Evolutionary conservation across 208 protist species (phyloP).

Genomic region (Leishmania turanica): DNA sequence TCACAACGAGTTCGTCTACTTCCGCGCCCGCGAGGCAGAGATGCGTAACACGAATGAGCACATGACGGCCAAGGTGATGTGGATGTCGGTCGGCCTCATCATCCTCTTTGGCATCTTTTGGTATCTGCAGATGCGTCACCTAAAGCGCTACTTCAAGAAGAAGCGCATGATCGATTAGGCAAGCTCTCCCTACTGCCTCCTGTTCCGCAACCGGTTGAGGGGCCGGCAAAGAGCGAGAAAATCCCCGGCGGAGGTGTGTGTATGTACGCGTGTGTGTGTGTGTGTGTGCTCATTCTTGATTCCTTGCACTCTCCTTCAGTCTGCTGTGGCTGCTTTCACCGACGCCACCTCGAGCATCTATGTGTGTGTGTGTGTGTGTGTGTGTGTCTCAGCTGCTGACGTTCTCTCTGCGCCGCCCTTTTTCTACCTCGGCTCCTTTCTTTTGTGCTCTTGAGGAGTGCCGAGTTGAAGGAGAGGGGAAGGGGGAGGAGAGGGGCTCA

Average conservation of each 20-base stretch:
- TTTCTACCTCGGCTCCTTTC: not conserved
- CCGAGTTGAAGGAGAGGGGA: not conserved
- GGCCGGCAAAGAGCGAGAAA: not conserved
- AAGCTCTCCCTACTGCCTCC: not conserved
- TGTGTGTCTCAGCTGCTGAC: not conserved
- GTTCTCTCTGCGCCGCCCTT: not conserved
- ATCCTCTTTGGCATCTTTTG: conserved; percentile 75
- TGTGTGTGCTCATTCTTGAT: not conserved
- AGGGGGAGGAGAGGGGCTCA: not conserved
- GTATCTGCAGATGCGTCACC: conserved; percentile 68
- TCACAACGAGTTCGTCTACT: conserved; percentile 90
- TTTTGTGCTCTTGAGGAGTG: not conserved
- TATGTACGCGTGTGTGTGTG: not conserved
- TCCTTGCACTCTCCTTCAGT: not conserved
- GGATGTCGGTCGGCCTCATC: conserved; percentile 64
- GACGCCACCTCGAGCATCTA: not conserved
- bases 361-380: not conserved
- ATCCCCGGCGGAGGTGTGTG: not conserved
- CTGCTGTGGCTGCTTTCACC: not conserved
- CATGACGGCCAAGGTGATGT: conserved; percentile 72
- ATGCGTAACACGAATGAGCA: conserved; percentile 91
- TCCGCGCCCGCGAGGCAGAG: conserved; percentile 81
- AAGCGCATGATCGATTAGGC: conserved; percentile 92
- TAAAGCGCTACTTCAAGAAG: conserved; percentile 87
- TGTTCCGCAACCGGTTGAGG: not conserved